Evolutionary conservation across 352 stramenopile genomes (phyloP).

Genomic region (Pythium rhizo-oryzae): DNA sequence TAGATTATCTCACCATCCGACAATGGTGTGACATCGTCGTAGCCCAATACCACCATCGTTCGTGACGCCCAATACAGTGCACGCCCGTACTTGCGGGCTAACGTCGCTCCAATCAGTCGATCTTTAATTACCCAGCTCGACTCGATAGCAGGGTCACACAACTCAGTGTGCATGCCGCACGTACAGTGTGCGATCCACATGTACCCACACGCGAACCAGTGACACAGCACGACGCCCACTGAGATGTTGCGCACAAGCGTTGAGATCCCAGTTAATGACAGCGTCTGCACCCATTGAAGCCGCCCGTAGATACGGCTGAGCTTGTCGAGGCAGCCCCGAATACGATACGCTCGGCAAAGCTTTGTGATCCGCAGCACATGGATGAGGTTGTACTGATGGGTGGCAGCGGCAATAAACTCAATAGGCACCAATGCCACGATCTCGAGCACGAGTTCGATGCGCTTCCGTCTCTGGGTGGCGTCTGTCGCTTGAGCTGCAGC

Average conservation of each 20-base stretch:
- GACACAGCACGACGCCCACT: constrained; percentile 37
- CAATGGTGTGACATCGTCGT: constrained; percentile 67
- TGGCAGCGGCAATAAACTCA: constrained; percentile 48
- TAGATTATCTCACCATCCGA: constrained; percentile 62
- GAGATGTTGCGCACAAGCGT: constrained; percentile 48
- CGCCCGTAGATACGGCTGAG: constrained; percentile 59
- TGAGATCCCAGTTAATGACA: constrained; percentile 65
- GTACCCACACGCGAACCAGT: constrained; percentile 71
- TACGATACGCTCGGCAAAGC: constrained; percentile 53
- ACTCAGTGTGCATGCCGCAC: constrained; percentile 56
- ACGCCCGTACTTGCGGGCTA: constrained; percentile 53
- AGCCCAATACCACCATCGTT: constrained; percentile 62
- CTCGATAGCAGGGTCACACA: constrained; percentile 44
- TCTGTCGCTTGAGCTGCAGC: constrained; percentile 20
- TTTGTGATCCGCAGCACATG: constrained; percentile 68
- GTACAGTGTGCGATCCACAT: constrained; percentile 64
- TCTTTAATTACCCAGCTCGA: constrained; percentile 69
- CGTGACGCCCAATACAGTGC: constrained; percentile 64
- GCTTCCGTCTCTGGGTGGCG: constrained; percentile 23
- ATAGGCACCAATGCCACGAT: constrained; percentile 51
- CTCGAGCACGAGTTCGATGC: constrained; percentile 53
- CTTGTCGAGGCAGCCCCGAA: constrained; percentile 40
- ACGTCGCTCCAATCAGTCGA: constrained; percentile 42
- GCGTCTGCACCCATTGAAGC: constrained; percentile 41
- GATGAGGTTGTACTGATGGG: constrained; percentile 47